These are phyloP conservation scores for Claviceps arundinis DNA, from an alignment of 2,329 filamentous ascomycete genomes.

Conservation along the genomic window DNA sequence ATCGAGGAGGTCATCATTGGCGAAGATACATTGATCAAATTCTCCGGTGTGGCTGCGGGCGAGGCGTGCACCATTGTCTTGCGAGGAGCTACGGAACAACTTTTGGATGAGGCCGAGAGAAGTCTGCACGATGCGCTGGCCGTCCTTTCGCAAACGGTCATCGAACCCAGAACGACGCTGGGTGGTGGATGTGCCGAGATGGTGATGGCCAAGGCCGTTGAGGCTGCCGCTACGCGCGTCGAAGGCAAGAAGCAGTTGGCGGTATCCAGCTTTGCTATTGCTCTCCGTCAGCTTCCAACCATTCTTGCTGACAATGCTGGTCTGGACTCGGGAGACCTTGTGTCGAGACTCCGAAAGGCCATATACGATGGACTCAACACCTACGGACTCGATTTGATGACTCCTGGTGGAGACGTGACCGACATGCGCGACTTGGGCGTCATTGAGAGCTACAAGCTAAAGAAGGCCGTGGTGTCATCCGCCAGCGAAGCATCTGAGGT, in stretches of 20 bases:
- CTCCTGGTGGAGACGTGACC: constrained; percentile 79
- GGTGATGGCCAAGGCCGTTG: constrained; percentile 97
- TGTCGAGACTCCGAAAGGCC: constrained; percentile 79
- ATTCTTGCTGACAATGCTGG: constrained; percentile 97
- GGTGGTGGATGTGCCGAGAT: constrained; percentile 96
- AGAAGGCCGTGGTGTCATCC: constrained; percentile 92
- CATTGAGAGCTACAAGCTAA: constrained; percentile 96
- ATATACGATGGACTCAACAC: constrained; percentile 92
- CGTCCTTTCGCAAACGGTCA: constrained; percentile 91
- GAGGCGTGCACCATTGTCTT: constrained; percentile 94
- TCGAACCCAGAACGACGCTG: constrained; percentile 84
- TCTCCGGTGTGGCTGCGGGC: constrained; percentile 88
- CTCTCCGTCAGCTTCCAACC: constrained; percentile 84
- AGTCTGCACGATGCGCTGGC: constrained; percentile 92
- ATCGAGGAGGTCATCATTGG: constrained; percentile 98
- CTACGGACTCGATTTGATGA: constrained; percentile 79
- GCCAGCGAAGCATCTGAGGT: constrained; percentile 95
- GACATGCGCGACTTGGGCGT: constrained; percentile 95
- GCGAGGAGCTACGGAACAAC: constrained; percentile 88
- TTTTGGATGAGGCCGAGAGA: constrained; percentile 91
- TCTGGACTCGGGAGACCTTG: constrained; percentile 86
- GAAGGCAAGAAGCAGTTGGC: constrained; percentile 95
- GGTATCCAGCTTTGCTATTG: constrained; percentile 77
- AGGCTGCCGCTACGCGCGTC: constrained; percentile 82
- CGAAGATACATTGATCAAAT: constrained; percentile 93